Base-by-base conservation (phyloP, 345 rosid species). In the Laguncularia racemosa region DNA sequence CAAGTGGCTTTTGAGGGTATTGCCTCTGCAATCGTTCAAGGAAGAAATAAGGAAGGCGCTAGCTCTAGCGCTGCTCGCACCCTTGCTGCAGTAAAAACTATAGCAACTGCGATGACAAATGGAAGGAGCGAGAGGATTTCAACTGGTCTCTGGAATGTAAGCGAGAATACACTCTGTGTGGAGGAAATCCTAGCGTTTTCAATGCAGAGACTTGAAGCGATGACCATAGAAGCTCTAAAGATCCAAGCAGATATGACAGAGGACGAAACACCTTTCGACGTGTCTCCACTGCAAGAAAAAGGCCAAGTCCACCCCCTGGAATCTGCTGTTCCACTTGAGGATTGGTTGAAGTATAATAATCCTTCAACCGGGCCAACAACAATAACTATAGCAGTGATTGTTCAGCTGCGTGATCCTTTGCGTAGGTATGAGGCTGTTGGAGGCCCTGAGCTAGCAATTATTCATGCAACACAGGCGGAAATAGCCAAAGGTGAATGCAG, bases 1-100 rank as follows among this genome's bases (percentile, higher is more conserved):
- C 98, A 89, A 73, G 80, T 92, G 55, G 98, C 98, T 55, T 92
- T 92, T 16, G 98, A 92, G 70, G 98, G 98, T 28, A 81, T 92
- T 51, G 98, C 98, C 16, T 89, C 96, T 5, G 91, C 95, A 14
- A 84, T 92, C 74, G 86, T 92, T 62, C 97, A 89, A 46, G 96
- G 97, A 21, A 80, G 98, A 71, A 86, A 78, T 74, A 92, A 81
- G 71, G 98, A 92, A 71, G 84, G 84, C 14, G 97, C 96, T 1
- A 84, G 79, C 58, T 83, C 98, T 4, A 92, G 86, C 48, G 98
- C 98, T 12, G 95, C 93, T 19, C 82, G 95, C 3, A 84, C 91
- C 44, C 61, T 92, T 56, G 85, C 95, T 9, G 74, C 86, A 0
- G 95, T 89, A 14, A 92, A 92, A 75, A 74, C 73, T 44, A 83